Conservation (phyloP, 441 rosid genomes). For the Erysimum cheiri region DNA sequence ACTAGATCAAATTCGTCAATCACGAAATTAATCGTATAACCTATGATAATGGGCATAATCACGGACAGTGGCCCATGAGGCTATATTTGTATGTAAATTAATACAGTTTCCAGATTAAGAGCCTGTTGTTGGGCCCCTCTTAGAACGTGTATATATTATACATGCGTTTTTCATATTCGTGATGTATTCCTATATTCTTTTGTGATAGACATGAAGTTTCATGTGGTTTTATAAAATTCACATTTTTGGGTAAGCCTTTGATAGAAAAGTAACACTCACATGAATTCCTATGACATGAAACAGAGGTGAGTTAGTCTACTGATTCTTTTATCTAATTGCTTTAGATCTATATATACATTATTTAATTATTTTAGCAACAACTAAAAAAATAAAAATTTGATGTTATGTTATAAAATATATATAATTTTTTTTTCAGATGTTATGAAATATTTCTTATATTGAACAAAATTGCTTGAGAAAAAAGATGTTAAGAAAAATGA, state of each 20-base stretch:
- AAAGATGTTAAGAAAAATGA: neutral
- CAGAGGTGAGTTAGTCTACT: neutral
- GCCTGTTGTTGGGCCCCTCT: conserved; percentile 40
- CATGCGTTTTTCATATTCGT: conserved; percentile 20
- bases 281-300: conserved; percentile 31
- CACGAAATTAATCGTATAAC: neutral
- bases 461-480: neutral
- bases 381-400: neutral
- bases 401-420: neutral
- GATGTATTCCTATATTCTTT: conserved; percentile 7
- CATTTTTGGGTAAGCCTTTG: conserved; percentile 30
- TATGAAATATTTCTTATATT: neutral
- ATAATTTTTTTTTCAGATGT: neutral
- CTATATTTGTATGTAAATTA: neutral
- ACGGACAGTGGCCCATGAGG: conserved; percentile 18
- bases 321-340: conserved; percentile 2
- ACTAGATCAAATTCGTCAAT: neutral
- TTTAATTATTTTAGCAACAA: conserved; percentile 3
- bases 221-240: conserved; percentile 21
- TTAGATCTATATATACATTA: conserved; percentile 2
- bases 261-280: conserved; percentile 28
- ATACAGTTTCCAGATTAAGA: conserved; percentile 37
- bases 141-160: conserved; percentile 15
- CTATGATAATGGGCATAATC: conserved; percentile 13
- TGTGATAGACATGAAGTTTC: conserved; percentile 30